A percentile compares a stretch with the other conserved stretches of the same genome.
These are phyloP conservation scores for Pugionium cornutum DNA, from an alignment of 345 rosid species.

Conservation along the genomic window DNA sequence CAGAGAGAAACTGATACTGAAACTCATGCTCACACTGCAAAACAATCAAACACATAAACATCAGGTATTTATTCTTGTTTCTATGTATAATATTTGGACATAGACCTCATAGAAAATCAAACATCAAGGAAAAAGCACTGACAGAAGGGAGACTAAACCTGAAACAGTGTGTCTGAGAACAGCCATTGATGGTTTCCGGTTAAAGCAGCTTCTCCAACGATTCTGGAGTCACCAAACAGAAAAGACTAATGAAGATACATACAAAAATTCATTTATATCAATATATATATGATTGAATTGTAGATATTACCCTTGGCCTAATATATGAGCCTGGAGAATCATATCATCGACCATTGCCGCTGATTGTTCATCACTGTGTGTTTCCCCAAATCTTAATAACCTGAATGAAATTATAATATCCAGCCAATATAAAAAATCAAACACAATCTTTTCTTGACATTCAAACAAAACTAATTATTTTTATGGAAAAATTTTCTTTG, in stretches of 20 bases:
- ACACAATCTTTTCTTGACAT: no score
- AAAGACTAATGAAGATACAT: constrained; percentile 9
- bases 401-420: constrained; percentile 47
- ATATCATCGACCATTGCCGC: constrained; percentile 49
- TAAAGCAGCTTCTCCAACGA: constrained; percentile 67
- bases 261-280: not conserved
- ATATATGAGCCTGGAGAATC: constrained; percentile 59
- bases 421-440: constrained; percentile 12
- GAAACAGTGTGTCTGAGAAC: constrained; percentile 51
- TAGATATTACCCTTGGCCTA: constrained; percentile 83
- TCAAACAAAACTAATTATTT: not conserved
- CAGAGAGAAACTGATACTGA: constrained; percentile 38
- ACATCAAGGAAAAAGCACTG: not conserved
- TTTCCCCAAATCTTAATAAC: constrained; percentile 76
- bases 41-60: constrained; percentile 13
- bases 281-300: not conserved
- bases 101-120: constrained; percentile 15
- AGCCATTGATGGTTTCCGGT: constrained; percentile 77
- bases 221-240: constrained; percentile 38
- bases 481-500: not conserved
- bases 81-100: constrained; percentile 1
- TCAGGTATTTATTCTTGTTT: not conserved
- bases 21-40: constrained; percentile 38
- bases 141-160: constrained; percentile 38
- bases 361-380: constrained; percentile 60